Base-by-base conservation (phyloP, 352 stramenopile genomes). In the Phytophthora tubulina region DNA sequence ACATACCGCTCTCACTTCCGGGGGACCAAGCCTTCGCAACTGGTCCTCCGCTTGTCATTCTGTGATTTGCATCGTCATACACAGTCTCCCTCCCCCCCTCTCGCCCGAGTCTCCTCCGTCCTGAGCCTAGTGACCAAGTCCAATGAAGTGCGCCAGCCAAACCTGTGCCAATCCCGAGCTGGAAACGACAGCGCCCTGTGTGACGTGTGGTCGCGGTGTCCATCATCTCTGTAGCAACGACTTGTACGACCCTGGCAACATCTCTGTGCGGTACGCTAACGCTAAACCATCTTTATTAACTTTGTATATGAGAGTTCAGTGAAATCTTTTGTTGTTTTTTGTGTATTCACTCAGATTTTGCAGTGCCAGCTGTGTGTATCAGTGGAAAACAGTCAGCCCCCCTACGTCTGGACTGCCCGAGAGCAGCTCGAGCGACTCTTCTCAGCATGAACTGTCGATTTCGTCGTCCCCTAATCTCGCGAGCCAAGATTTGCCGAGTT, bases 201-300 rank as follows among this genome's bases (percentile, higher is more conserved):
- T 61, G 1, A 32, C 41, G 13, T 61, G 53, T 11, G 53, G 8
- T 6, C 38, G 38, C 17, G 36, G 36, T 7, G 53, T 50, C 9
- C 39, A 61, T 21, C 14, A 50, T 11, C 14, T 41, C 1, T 51
- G 53, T 45, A 50, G 17, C 53, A 61, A 41, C 8, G 53, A 61
- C 21, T 15, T 51, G 21, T 49, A 50, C 14, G 53, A 51, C 6
- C 6, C 21, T 8, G 36, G 17, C 9, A 15, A 49, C 42, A 49
- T 49, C 4, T 49, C 14, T 15, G n/a, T 49, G 42, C 13, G 42
- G 42, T 49, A 49, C n/a, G n/a, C 21, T 27, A 27, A 27, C 21
- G 21, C 21, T 31, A 49, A 41, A 11, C 2, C 35, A 41, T 41
- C 1, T 41, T 13, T 41, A 27, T 11, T 41, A 41, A 41, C 35